These are phyloP conservation scores for Hyparrhenia diplandra DNA, from an alignment of 176 grass and related monocot species.

Conservation along the genomic window DNA sequence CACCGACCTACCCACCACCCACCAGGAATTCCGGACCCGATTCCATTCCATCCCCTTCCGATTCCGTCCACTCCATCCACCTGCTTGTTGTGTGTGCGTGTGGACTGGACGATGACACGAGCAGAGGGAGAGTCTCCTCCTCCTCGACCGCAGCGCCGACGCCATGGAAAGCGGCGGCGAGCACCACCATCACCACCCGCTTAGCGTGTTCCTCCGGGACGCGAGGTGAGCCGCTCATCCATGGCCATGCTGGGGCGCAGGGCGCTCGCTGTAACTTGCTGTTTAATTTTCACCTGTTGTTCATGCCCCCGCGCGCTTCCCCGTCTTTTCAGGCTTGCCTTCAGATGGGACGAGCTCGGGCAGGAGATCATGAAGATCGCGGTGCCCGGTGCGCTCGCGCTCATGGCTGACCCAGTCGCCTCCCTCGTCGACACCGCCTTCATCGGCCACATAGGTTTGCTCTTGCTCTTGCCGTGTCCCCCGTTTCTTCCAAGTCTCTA, in stretches of 20 bases:
- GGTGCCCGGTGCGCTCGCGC: constrained; percentile 67
- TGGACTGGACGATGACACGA: background rate
- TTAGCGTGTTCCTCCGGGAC: constrained; percentile 45
- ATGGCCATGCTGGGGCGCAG: no score
- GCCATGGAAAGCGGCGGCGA: constrained; percentile 8
- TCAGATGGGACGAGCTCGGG: constrained; percentile 77
- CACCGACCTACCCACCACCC: background rate
- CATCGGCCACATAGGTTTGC: constrained; percentile 72
- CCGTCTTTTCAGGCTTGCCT: constrained; percentile 33
- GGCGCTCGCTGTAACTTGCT: background rate
- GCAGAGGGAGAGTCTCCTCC: background rate
- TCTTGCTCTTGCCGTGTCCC: background rate
- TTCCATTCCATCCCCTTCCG: background rate
- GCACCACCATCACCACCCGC: constrained; percentile 10
- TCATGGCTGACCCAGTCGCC: constrained; percentile 72
- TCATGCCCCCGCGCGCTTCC: background rate
- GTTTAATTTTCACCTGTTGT: no score
- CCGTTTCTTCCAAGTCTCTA: no score
- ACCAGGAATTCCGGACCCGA: background rate
- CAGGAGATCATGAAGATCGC: constrained; percentile 70
- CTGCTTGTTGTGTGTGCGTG: background rate
- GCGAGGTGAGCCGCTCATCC: constrained; percentile 13
- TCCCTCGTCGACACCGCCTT: constrained; percentile 92
- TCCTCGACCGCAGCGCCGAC: constrained; percentile 13
- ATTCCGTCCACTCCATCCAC: background rate